Evolutionary conservation across 345 rosid species (phyloP).

Genomic region (Carallia brachiata): DNA sequence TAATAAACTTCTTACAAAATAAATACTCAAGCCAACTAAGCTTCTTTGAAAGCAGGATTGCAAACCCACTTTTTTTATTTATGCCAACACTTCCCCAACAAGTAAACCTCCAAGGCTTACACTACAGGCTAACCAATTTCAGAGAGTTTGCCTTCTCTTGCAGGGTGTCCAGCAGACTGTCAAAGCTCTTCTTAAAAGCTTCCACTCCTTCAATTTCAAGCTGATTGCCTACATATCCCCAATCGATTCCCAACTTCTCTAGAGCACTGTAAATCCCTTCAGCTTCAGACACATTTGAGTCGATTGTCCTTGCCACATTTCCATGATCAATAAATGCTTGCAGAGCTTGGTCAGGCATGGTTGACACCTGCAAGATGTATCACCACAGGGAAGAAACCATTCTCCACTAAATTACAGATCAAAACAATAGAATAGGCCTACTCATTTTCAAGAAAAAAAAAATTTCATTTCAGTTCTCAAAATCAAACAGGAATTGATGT

Average conservation of each 20-base stretch:
- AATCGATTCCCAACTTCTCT: conserved; percentile 92
- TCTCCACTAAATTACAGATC: conserved; percentile 6
- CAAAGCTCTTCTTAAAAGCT: conserved; percentile 90
- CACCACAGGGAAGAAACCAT: neutral
- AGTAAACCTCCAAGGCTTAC: conserved; percentile 13
- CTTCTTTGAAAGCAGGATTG: conserved; percentile 22
- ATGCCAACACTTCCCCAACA: conserved; percentile 8
- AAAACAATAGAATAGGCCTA: neutral
- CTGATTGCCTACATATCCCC: conserved; percentile 75
- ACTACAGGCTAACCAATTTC: conserved; percentile 60
- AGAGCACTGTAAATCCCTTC: conserved; percentile 94
- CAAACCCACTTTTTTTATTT: conserved; percentile 35
- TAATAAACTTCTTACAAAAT: neutral
- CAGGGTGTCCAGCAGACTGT: conserved; percentile 85
- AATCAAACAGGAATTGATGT: neutral
- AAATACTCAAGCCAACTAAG: conserved; percentile 10
- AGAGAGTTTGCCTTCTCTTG: conserved; percentile 96
- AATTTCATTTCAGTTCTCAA: no score
- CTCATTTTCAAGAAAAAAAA: neutral
- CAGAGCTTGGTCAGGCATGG: conserved; percentile 99
- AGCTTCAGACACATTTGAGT: conserved; percentile 77
- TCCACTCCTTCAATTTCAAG: conserved; percentile 92
- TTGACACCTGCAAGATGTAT: conserved; percentile 60
- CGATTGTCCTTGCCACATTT: conserved; percentile 80
- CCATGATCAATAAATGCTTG: conserved; percentile 91